phyloP scores from a whole-genome alignment of 1,284 basidiomycete genomes.

The Trametes sp. region DNA sequence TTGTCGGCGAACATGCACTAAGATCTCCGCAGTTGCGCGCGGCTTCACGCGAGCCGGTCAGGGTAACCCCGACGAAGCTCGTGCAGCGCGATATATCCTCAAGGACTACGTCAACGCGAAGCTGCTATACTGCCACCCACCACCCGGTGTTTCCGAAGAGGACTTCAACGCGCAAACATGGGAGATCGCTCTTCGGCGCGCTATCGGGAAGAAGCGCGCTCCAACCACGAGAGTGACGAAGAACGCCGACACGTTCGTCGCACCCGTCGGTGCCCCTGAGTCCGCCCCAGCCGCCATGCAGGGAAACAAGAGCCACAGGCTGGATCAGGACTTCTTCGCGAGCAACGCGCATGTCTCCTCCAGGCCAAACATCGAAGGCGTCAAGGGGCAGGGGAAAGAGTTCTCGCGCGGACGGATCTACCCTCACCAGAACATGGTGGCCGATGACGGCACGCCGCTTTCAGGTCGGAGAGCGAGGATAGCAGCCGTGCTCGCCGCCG shows the following conservation, averaged over 20 bases:
- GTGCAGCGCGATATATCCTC: slow-evolving; percentile 91
- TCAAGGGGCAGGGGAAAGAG: slow-evolving; percentile 60
- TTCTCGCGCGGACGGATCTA: slow-evolving; percentile 73
- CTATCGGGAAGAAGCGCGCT: slow-evolving; percentile 81
- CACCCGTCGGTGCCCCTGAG: slow-evolving; percentile 38
- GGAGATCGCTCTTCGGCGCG: slow-evolving; percentile 64
- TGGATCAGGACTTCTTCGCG: slow-evolving; percentile 90
- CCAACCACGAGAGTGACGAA: slow-evolving; percentile 86
- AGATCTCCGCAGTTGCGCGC: slow-evolving; percentile 83
- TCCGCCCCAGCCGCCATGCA: slow-evolving; percentile 24
- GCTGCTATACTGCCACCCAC: slow-evolving; percentile 90
- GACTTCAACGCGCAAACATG: slow-evolving; percentile 85
- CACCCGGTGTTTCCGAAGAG: slow-evolving; percentile 73
- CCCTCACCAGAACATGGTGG: slow-evolving; percentile 84
- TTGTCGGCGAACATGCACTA: slow-evolving; percentile 11
- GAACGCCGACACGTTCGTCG: slow-evolving; percentile 83
- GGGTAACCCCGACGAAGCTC: slow-evolving; percentile 97
- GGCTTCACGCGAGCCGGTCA: slow-evolving; percentile 94
- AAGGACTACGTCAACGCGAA: slow-evolving; percentile 99
- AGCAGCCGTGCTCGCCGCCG: slow-evolving; percentile 54
- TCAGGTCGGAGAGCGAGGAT: slow-evolving; percentile 55
- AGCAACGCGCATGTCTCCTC: slow-evolving; percentile 57
- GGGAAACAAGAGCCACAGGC: slow-evolving; percentile 63
- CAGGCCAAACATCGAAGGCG: slow-evolving; percentile 73
- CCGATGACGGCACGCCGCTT: slow-evolving; percentile 76